Conservation (phyloP, 2,329 filamentous ascomycete genomes). For the Colletotrichum sp. region DNA sequence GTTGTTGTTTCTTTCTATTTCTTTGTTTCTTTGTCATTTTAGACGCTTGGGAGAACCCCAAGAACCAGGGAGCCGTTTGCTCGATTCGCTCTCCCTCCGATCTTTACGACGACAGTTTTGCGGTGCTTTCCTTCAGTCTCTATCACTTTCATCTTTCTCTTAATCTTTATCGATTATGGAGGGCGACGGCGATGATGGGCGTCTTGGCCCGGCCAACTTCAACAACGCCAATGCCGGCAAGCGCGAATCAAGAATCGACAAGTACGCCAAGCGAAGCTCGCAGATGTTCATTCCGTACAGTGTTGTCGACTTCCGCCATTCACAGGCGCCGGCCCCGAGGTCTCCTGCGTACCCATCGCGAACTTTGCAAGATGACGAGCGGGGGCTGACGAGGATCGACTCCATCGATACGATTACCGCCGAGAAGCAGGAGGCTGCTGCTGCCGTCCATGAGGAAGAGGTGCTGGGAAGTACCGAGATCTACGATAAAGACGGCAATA, state of each 20-base stretch:
- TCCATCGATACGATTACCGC: background rate
- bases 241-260: background rate
- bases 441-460: background rate
- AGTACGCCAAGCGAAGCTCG: background rate
- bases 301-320: background rate
- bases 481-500: conserved; percentile 11
- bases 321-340: background rate
- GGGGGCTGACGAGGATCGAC: background rate
- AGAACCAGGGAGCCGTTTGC: background rate
- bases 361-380: background rate
- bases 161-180: background rate
- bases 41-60: background rate
- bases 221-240: background rate
- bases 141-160: background rate
- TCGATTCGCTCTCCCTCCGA: background rate
- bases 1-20: background rate
- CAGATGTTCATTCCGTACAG: background rate
- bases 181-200: background rate
- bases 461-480: conserved; percentile 19
- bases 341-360: background rate
- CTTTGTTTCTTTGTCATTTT: background rate
- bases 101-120: background rate
- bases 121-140: background rate
- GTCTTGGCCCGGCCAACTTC: background rate
- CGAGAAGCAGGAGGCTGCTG: background rate